Base-by-base conservation (phyloP, 2,329 filamentous ascomycete genomes). In the Zasmidium citrigriseum region DNA sequence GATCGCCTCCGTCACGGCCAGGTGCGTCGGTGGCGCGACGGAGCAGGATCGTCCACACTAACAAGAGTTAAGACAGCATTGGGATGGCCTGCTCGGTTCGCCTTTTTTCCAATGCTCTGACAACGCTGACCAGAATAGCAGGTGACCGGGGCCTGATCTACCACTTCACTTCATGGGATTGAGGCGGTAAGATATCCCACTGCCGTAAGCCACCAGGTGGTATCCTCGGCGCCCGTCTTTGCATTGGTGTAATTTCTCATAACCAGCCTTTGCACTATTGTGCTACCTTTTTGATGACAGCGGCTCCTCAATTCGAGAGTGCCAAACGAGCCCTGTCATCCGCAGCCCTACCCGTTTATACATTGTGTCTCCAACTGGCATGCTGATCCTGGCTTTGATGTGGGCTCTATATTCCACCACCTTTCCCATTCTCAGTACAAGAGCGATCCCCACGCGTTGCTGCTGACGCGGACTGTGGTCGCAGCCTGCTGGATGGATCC, bases 401-500 rank as follows among this genome's bases (percentile, higher is more conserved):
- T n/a, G 7, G 34, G 7, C 34, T 41, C 34, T 41, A 41, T 9
- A 41, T 41, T 41, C 34, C 34, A 41, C 12, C 34, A n/a, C 34
- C 4, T 16, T 4, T n/a, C 34, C 34, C 16, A 4, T 41, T n/a
- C 34, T 41, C 34, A 9, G 14, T n/a, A 9, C 34, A 41, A 41
- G 14, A 41, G 5, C 34, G 34, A 41, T 41, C 34, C 18, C 34
- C 14, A 41, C 34, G 34, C 34, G 12, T 41, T 16, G 34, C 34
- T 41, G 34, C 34, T 41, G 34, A 41, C 34, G 34, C 34, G 34
- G 34, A 41, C 34, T 41, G 7, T 41, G 34, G 16, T 41, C 34
- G 34, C 34, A 41, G 34, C 34, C 34, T 10, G 55, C 55, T 62
- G 52, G 29, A 64, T 64, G 62, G 62, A 64, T 45, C 55, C 52